Evolutionary conservation across 805 yeast genomes (phyloP), one percentile per base, ranked within the genome.

Genomic region (Citeromyces nyonsensis): DNA sequence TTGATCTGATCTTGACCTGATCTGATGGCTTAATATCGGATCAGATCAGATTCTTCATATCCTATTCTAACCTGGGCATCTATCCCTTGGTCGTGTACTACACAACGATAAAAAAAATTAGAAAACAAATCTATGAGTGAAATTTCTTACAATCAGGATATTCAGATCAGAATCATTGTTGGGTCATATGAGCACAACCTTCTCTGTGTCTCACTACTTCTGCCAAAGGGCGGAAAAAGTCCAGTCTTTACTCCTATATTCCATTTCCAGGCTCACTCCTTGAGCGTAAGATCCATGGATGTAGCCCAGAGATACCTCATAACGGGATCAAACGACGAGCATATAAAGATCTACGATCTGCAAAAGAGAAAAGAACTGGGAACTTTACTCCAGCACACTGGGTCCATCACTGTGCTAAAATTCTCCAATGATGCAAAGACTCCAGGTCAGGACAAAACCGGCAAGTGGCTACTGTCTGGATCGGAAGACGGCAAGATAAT

Each of bases 101-200:
- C 22, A 18, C 22, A 18, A 18, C 22, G 22, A 18, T 5, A 5
- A 5, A 18, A 18, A 18, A 18, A 6, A n/a, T n/a, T n/a, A n/a
- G n/a, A n/a, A 4, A 14, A 15, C 4, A 25, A 32, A 26, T 25
- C 24, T 12, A 13, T 43, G 3, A 28, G 20, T 15, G 15, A 11
- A 12, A 11, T 11, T n/a, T 12, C 22, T 15, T 11, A n/a, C 5
- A 7, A 18, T 18, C 22, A 18, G 6, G 22, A 18, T 5, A 3
- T 26, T 6, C 70, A 64, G 44, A 79, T 88, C 42, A 66, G 98
- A 49, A 73, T 91, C 15, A 68, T 88, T 44, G 94, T 83, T 9
- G 98, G 98, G 15, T 85, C 96, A 1, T 91, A 91, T 46, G 98
- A 91, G 56, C 98, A 91, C 56, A 83, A 85, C 39, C 55, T 91